Base-by-base conservation (phyloP, 2,329 filamentous ascomycete genomes). In the Gyromitra esculenta region DNA sequence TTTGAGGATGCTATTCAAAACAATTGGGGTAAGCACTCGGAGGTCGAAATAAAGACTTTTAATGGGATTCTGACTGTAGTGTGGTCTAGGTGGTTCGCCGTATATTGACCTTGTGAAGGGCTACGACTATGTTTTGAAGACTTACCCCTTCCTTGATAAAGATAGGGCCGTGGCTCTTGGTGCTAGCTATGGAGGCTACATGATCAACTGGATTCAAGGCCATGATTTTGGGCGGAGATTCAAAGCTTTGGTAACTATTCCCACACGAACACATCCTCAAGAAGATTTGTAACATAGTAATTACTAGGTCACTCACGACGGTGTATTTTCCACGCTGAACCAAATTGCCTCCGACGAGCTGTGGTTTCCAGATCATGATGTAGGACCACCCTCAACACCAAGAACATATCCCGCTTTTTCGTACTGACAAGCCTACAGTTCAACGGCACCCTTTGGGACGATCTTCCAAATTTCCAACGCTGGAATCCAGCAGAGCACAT, bases 141-240 rank as follows among this genome's bases (percentile, higher is more conserved):
- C 85, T 0, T 92, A 91, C 80, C 88, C 68, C 3, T 80, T 76
- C 56, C 75, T 94, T 39, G 92, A 96, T 81, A 91, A 88, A 0
- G 83, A 85, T 1, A 87, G 89, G 13, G 89, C 92, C 1, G 92
- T 96, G 0, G 92, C 91, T 0, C 85, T 93, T 0, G 92, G 92
- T 5, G 92, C 91, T 0, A 90, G 88, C 7, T 93, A 92, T 80
- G 91, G 91, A 48, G 91, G 91, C n/a, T 80, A 89, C 81, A 92
- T 93, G 91, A 89, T 92, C 78, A 92, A 97, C 83, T 97, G 94
- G 94, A 93, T 97, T 81, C 93, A 97, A 84, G 94, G 94, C 5
- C 91, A 96, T 78, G 87, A 89, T 0, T 87, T 97, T 0, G 94
- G 93, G 31, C 89, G 92, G 31, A 89, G 91, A 80, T 96, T 97